Percentiles rank a stretch among this genome's conserved stretches.
These are phyloP conservation scores for Fonsecaea multimorphosa DNA, from an alignment of 2,329 filamentous ascomycete genomes.

Conservation along the genomic window DNA sequence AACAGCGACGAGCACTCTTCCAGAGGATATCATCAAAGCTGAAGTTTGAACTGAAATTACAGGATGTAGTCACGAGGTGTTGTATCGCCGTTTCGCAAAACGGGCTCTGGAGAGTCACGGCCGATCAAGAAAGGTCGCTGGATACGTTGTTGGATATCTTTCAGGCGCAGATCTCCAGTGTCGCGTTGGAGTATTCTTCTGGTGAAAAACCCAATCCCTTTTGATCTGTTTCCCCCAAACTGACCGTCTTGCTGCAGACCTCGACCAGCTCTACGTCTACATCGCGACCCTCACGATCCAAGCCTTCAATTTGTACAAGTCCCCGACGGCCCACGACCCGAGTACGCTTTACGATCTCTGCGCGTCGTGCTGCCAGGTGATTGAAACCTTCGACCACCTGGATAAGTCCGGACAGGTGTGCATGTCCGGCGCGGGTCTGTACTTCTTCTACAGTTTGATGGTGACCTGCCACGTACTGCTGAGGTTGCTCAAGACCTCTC, in stretches of 20 bases:
- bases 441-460: constrained; percentile 43
- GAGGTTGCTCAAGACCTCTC: constrained; percentile 48
- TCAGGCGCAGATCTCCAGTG: constrained; percentile 46
- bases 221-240: background rate
- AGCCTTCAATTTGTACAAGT: constrained; percentile 32
- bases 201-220: constrained; percentile 41
- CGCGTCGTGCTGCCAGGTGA: constrained; percentile 27
- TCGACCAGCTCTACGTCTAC: constrained; percentile 25
- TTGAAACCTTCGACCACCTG: constrained; percentile 32
- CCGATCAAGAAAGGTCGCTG: constrained; percentile 48
- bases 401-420: constrained; percentile 27
- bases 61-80: constrained; percentile 47
- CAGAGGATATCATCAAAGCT: constrained; percentile 45
- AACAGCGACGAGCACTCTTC: constrained; percentile 45
- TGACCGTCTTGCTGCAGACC: constrained; percentile 14
- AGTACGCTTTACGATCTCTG: constrained; percentile 31
- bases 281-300: constrained; percentile 26
- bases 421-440: constrained; percentile 30
- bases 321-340: constrained; percentile 29
- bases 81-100: constrained; percentile 47
- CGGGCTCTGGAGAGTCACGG: constrained; percentile 47
- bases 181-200: constrained; percentile 45
- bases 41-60: constrained; percentile 47
- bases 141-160: constrained; percentile 47
- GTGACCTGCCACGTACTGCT: constrained; percentile 45